Evolutionary conservation across 805 yeast genomes (phyloP).

Genomic region (Sugiyamaella mastotermitis): DNA sequence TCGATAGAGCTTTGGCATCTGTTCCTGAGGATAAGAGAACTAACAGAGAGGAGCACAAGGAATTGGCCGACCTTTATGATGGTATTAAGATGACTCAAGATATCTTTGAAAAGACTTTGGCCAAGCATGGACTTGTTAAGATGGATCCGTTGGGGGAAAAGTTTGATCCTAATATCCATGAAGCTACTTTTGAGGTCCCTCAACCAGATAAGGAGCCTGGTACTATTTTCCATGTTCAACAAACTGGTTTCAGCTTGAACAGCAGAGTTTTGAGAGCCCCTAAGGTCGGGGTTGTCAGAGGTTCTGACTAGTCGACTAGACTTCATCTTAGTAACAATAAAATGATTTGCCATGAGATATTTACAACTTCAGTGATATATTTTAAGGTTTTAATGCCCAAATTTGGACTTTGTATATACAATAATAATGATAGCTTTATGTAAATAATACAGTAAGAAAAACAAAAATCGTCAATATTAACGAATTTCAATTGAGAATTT

Average conservation of each 20-base stretch:
- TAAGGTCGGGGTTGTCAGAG: slow-evolving; percentile 88
- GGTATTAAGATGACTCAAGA: slow-evolving; percentile 89
- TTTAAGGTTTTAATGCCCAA: not conserved
- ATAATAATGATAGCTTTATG: not conserved
- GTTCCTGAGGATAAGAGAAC: slow-evolving; percentile 29
- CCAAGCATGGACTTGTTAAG: slow-evolving; percentile 72
- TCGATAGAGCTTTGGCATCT: slow-evolving; percentile 80
- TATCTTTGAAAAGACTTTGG: slow-evolving; percentile 77
- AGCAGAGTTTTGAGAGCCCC: slow-evolving; percentile 91
- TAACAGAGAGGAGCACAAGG: slow-evolving; percentile 45
- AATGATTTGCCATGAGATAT: not conserved
- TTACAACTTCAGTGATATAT: no score
- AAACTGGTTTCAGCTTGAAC: slow-evolving; percentile 79
- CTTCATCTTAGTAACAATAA: not conserved
- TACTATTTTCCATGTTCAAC: slow-evolving; percentile 88
- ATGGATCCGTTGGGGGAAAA: slow-evolving; percentile 77
- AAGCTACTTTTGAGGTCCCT: slow-evolving; percentile 84
- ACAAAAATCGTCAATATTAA: slow-evolving; percentile 15
- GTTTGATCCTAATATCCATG: slow-evolving; percentile 89
- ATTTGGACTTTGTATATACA: slow-evolving; percentile 3
- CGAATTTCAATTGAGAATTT: slow-evolving; percentile 55
- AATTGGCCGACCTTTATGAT: slow-evolving; percentile 69
- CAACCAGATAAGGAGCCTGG: slow-evolving; percentile 88
- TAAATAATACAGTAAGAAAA: slow-evolving; percentile 1
- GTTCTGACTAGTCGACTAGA: slow-evolving; percentile 27